Conservation (phyloP, 2,329 filamentous ascomycete species). For the Clarireedia sp. region DNA sequence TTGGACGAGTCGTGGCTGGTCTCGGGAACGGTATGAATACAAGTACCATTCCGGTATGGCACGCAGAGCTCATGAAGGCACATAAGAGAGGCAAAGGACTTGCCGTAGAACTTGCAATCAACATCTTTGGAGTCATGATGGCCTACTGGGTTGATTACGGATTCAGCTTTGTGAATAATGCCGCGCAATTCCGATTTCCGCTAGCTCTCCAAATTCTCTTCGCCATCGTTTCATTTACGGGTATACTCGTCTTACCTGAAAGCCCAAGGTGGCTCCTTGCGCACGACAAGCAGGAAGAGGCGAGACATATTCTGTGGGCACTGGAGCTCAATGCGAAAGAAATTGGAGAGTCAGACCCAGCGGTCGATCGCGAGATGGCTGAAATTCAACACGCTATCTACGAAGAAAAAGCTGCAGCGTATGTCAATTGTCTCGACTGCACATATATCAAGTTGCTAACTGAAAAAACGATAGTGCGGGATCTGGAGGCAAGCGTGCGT, state of each 20-base stretch:
- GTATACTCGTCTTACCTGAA: slow-evolving; percentile 47
- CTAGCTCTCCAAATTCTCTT: slow-evolving; percentile 51
- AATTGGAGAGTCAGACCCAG: slow-evolving; percentile 38
- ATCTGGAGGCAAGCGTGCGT: slow-evolving; percentile 30
- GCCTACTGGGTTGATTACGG: slow-evolving; percentile 53
- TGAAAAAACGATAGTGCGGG: neutral
- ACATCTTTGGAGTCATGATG: slow-evolving; percentile 39
- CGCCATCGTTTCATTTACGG: slow-evolving; percentile 47
- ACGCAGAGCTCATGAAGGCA: slow-evolving; percentile 49
- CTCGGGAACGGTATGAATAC: slow-evolving; percentile 45
- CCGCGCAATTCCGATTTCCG: slow-evolving; percentile 52
- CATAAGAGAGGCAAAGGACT: slow-evolving; percentile 53
- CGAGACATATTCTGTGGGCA: slow-evolving; percentile 36
- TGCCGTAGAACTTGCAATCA: slow-evolving; percentile 52
- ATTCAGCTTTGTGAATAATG: slow-evolving; percentile 42
- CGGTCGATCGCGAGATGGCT: slow-evolving; percentile 44
- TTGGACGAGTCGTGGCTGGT: slow-evolving; percentile 40
- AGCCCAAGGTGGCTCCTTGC: slow-evolving; percentile 40
- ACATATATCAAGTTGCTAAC: too few species aligned
- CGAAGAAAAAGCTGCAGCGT: slow-evolving; percentile 35
- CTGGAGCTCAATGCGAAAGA: slow-evolving; percentile 28
- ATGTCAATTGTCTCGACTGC: too few species aligned
- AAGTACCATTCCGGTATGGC: slow-evolving; percentile 48
- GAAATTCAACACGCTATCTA: slow-evolving; percentile 53
- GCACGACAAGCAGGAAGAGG: slow-evolving; percentile 37